A percentile compares a stretch with the other conserved stretches of the same genome.
Conservation (phyloP, 108 stramenopile species). For the Pinguiococcus pyrenoidosus region DNA sequence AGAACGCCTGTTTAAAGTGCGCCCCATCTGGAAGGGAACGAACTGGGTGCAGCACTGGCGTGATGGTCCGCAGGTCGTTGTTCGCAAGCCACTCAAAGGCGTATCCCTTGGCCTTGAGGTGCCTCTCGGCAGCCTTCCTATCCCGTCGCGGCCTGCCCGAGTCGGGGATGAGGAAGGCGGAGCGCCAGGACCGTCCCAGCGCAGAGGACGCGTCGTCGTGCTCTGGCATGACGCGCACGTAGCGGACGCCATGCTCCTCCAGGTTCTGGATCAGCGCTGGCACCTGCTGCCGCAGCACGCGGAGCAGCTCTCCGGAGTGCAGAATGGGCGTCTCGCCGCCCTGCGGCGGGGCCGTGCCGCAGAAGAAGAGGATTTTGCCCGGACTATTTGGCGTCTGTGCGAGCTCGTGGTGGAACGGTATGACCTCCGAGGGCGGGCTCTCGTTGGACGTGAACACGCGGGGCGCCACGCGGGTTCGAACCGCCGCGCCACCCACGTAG, state of each 20-base stretch:
- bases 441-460: conserved; percentile 62
- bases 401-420: conserved; percentile 69
- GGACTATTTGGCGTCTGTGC: conserved; percentile 58
- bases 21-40: conserved; percentile 3
- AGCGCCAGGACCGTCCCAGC: conserved; percentile 61
- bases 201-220: conserved; percentile 56
- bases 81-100: conserved; percentile 54
- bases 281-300: conserved; percentile 34
- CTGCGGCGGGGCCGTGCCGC: conserved; percentile 47
- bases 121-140: conserved; percentile 38
- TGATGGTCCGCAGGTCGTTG: conserved; percentile 45
- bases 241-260: conserved; percentile 42
- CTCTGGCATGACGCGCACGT: conserved; percentile 54
- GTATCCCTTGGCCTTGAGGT: conserved; percentile 44
- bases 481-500: conserved; percentile 52
- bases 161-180: conserved; percentile 46
- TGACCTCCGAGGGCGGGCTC: conserved; percentile 53
- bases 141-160: too few species aligned
- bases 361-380: conserved; percentile 57
- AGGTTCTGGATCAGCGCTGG: conserved; percentile 51
- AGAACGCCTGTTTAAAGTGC: conserved; percentile 14
- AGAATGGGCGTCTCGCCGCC: conserved; percentile 68
- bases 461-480: conserved; percentile 48
- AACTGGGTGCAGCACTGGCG: conserved; percentile 52
- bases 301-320: conserved; percentile 53